phyloP scores from a whole-genome alignment of 1,139 yeast species.

The Candida sanyaensis region DNA sequence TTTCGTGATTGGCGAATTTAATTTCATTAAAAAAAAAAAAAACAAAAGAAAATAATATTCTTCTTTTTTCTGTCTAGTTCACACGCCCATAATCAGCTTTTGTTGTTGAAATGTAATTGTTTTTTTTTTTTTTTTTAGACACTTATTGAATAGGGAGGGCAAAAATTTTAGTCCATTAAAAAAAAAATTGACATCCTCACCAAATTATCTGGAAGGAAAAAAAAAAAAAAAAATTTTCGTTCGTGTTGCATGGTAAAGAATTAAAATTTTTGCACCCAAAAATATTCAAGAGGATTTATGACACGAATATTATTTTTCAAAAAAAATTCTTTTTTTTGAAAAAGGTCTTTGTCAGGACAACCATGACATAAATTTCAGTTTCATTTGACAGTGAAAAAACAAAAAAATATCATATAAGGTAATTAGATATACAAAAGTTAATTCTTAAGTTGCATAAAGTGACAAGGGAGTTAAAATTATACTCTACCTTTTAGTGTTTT shows the following conservation, averaged over 20 bases:
- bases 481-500: background rate
- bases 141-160: background rate
- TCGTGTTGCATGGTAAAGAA: conserved; percentile 1
- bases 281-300: background rate
- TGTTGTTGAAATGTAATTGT: background rate
- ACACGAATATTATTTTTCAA: too few species aligned
- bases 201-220: background rate
- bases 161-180: background rate
- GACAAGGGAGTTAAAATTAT: background rate
- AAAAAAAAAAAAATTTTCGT: background rate
- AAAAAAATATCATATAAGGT: too few species aligned
- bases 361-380: background rate
- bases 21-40: too few species aligned
- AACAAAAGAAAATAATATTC: too few species aligned
- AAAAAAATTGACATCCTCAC: too few species aligned
- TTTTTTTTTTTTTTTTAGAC: conserved; percentile 2
- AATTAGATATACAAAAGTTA: too few species aligned
- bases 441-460: background rate
- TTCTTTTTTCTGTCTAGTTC: too few species aligned
- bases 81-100: too few species aligned
- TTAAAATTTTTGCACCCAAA: conserved; percentile 3
- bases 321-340: too few species aligned
- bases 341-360: background rate
- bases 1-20: background rate
- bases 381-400: too few species aligned